phyloP scores from a whole-genome alignment of 768 basidiomycete genomes.

The Clitopilus passeckerianus region DNA sequence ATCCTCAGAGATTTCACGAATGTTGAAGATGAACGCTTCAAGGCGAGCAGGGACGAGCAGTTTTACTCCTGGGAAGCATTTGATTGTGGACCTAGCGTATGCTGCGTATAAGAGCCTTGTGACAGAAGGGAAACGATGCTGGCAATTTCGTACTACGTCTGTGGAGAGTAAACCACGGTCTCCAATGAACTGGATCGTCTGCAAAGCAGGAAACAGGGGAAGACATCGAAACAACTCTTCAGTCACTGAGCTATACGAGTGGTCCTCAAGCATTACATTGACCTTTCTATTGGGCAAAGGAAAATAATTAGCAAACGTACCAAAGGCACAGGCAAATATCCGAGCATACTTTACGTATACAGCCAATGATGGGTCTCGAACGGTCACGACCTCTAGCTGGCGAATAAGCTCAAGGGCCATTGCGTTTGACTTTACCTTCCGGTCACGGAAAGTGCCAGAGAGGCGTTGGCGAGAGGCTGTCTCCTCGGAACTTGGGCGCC shows the following conservation, averaged over 20 bases:
- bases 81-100: background rate
- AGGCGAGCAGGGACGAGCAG: background rate
- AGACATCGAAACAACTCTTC: slow-evolving; percentile 18
- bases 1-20: background rate
- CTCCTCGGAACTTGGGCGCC: too few relatives aligned
- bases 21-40: background rate
- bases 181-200: slow-evolving; percentile 13
- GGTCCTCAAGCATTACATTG: slow-evolving; percentile 12
- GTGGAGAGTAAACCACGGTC: too few relatives aligned
- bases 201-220: slow-evolving; percentile 15
- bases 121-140: background rate
- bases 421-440: background rate
- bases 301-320: background rate
- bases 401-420: slow-evolving; percentile 8
- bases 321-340: background rate
- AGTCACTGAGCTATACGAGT: slow-evolving; percentile 8
- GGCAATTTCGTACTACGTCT: background rate
- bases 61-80: background rate
- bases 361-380: background rate
- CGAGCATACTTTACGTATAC: background rate
- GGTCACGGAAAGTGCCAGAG: background rate
- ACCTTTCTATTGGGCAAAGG: slow-evolving; percentile 12
- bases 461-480: background rate
- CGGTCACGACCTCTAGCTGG: background rate
- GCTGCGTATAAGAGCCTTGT: background rate